Base-by-base conservation (phyloP, 2,329 filamentous ascomycete genomes). In the Penicillium sp. region DNA sequence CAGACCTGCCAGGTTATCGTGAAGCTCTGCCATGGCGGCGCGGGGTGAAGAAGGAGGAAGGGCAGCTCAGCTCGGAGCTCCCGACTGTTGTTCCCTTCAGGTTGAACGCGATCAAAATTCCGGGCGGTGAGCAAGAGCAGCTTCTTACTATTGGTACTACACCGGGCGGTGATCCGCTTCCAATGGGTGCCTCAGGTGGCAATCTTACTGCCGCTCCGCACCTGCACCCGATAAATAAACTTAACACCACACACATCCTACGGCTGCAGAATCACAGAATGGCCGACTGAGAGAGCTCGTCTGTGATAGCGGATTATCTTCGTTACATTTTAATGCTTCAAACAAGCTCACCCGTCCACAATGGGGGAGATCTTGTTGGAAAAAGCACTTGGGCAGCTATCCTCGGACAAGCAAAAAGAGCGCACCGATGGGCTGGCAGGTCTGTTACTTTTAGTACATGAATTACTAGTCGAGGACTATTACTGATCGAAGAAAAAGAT, bases 1-100 rank as follows among this genome's bases (percentile, higher is more conserved):
- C 66, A 97, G 84, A 73, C 86, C 84, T 68, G 87, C 87, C 68
- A 95, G 81, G 67, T 83, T 84, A 70, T 86, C 86, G 69, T 84
- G 78, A 67, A 88, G 86, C 71, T 87, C 85, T 57, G 50, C 52
- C 58, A 61, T 59, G 40, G 51, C 59, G 57, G 54, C 53, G 54
- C 55, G 55, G 54, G 49, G 56, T 77, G 72, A 55, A 51, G 46
- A 56, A 58, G 54, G 55, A 50, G 42, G 49, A 54, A 61, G 46
- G 52, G 49, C 46, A 63, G 60, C 56, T n/a, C 21, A 40, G 36
- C 36, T 61, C 41, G 20, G 55, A 63, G 58, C 64, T 64, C 58
- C 27, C 21, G 15, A 39, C 8, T 40, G 36, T 40, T 49, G 68
- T 69, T 68, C 63, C 65, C n/a, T n/a, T n/a, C n/a, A n/a, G n/a